A percentile compares a stretch with the other conserved stretches of the same genome.
phyloP scores from a whole-genome alignment of 2,329 filamentous ascomycete genomes.

The Botrytis aclada region DNA sequence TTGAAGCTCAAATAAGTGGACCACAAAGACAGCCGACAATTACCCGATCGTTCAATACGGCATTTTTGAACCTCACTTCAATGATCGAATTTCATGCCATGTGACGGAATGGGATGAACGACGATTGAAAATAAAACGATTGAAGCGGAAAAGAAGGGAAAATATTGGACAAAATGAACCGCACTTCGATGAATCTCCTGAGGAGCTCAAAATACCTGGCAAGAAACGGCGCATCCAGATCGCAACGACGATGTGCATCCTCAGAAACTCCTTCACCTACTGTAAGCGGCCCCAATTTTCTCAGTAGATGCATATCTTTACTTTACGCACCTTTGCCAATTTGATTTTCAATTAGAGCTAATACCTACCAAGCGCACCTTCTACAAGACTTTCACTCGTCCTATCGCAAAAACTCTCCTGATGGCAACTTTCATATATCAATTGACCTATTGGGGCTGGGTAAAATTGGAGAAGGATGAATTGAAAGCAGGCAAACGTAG shows the following conservation, averaged over 20 bases:
- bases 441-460: slow-evolving; percentile 70
- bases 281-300: not conserved
- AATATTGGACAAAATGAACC: not conserved
- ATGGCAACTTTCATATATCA: slow-evolving; percentile 78
- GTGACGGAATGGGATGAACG: slow-evolving; percentile 11
- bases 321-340: not conserved
- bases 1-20: slow-evolving; percentile 6
- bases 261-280: slow-evolving; percentile 17
- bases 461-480: slow-evolving; percentile 71
- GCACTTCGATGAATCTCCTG: slow-evolving; percentile 3
- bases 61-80: slow-evolving; percentile 9
- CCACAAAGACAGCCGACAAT: not conserved
- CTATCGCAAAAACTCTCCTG: slow-evolving; percentile 70
- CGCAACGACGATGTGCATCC: slow-evolving; percentile 10
- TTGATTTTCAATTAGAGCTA: not conserved
- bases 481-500: slow-evolving; percentile 51
- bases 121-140: not conserved
- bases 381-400: slow-evolving; percentile 71
- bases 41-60: not conserved
- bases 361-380: slow-evolving; percentile 53
- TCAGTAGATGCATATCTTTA: not conserved
- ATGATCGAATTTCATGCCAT: not conserved
- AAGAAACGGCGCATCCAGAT: not conserved
- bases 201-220: slow-evolving; percentile 1
- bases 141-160: slow-evolving; percentile 6